Evolutionary conservation across 148 eudicot species (phyloP), one percentile per base, ranked within the genome.

Genomic region (Arbutus unedo): DNA sequence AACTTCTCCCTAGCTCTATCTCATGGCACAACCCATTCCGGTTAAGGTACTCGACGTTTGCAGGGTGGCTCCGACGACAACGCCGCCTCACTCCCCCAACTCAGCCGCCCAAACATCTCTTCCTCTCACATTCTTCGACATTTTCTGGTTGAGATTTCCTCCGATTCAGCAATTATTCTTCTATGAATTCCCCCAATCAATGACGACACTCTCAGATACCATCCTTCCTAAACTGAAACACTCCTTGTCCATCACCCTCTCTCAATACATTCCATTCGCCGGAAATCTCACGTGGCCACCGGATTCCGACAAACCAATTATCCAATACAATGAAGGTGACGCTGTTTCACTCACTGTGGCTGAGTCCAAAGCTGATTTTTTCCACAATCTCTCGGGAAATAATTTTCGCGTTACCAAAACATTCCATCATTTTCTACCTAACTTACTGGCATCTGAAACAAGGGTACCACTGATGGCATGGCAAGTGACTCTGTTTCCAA

Each of bases 251-350:
- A 6, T 68, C 66, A 10, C 83, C 14, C 77, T 81, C 67, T 9
- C 6, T 6, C 77, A 71, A 31, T 81, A 25, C 25, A 51, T 81
- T 5, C 83, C 83, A 3, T 53, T 81, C 14, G 77, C 83, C 38
- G 83, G 83, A 41, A 71, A 81, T 21, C 77, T 81, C 25, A 70
- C 51, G 6, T 81, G 83, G 83, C 77, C 83, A 6, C 67, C 44
- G 0, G 77, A 81, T 51, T 81, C 83, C 3, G 55, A 81, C 18
- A 23, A 25, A 53, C 83, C 83, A 10, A 18, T 71, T 18, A 54
- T 81, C 66, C 64, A 54, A 18, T 81, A 81, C 49, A 11, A 0
- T 6, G 50, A 38, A 38, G 83, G 83, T 14, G 83, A 81, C 41
- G 41, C 62, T 23, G 66, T 81, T 53, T 54, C 83, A 3, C 38